These are phyloP conservation scores for Cronartium quercuum DNA, from an alignment of 1,284 basidiomycete genomes.

Conservation along the genomic window DNA sequence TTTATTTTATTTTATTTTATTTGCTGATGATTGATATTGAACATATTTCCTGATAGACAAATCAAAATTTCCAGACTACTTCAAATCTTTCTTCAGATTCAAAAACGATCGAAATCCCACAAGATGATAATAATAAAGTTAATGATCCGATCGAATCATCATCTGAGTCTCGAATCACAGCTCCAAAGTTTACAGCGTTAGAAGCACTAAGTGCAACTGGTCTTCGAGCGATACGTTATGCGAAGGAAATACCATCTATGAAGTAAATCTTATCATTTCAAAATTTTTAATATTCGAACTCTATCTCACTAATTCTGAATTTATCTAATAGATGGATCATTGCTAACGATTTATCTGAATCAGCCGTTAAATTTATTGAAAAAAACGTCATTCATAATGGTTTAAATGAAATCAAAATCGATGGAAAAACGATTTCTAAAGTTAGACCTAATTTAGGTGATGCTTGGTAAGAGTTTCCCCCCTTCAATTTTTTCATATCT, in stretches of 20 bases:
- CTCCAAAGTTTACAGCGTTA: slow-evolving; percentile 71
- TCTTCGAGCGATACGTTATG: slow-evolving; percentile 90
- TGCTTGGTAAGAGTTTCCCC: slow-evolving; percentile 63
- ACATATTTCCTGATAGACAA: too few species aligned
- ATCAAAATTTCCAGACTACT: too few species aligned
- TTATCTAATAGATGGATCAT: slow-evolving; percentile 65
- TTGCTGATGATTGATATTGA: too few species aligned
- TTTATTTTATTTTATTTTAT: too few species aligned
- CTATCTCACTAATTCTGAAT: neutral
- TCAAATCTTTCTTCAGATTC: too few species aligned
- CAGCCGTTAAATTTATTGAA: slow-evolving; percentile 78
- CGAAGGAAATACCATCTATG: slow-evolving; percentile 88
- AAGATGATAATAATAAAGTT: neutral
- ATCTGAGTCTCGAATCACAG: slow-evolving; percentile 52
- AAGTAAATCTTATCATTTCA: slow-evolving; percentile 55
- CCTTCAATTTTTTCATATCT: neutral
- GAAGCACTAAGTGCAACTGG: slow-evolving; percentile 95
- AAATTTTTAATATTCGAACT: neutral
- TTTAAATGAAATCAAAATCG: slow-evolving; percentile 55
- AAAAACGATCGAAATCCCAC: neutral
- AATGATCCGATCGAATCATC: neutral
- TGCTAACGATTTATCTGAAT: slow-evolving; percentile 83
- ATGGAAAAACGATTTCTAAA: slow-evolving; percentile 54
- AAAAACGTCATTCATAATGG: slow-evolving; percentile 85
- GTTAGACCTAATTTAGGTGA: slow-evolving; percentile 81